A percentile compares a stretch with the other conserved stretches of the same genome.
These are phyloP conservation scores for Alnus glutinosa DNA, from an alignment of 306 rosid species.

Conservation along the genomic window DNA sequence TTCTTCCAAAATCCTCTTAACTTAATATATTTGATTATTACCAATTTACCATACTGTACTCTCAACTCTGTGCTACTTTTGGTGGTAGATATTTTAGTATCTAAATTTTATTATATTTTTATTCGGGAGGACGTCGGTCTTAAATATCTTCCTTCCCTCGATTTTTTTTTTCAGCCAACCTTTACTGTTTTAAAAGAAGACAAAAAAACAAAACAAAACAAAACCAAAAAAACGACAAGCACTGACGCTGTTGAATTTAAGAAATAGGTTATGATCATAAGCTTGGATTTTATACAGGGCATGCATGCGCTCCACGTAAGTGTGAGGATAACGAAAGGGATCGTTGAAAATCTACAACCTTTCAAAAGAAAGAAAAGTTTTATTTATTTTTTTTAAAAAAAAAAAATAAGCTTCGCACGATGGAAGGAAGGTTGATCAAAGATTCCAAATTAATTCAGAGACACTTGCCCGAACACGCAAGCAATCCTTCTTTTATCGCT, in stretches of 20 bases:
- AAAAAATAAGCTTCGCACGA: too few relatives aligned
- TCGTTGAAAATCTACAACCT: conserved; percentile 7
- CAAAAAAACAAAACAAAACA: too few relatives aligned
- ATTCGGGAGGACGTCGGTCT: neutral
- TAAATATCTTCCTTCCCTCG: conserved; percentile 22
- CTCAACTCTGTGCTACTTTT: too few relatives aligned
- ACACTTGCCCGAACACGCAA: conserved; percentile 29
- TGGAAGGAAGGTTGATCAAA: too few relatives aligned
- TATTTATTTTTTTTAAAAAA: too few relatives aligned
- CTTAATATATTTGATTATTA: too few relatives aligned
- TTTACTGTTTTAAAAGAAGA: too few relatives aligned
- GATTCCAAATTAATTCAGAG: neutral
- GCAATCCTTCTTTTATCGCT: conserved; percentile 15
- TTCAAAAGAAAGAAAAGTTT: neutral
- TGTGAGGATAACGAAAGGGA: conserved; percentile 20
- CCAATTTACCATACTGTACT: too few relatives aligned
- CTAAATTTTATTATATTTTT: neutral
- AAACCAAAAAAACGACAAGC: neutral
- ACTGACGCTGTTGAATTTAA: neutral
- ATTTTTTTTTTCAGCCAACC: neutral
- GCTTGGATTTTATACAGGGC: neutral
- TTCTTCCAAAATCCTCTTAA: neutral
- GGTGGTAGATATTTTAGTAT: neutral
- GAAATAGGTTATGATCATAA: neutral
- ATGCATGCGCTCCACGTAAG: neutral